phyloP scores from a whole-genome alignment of 768 basidiomycete genomes.

The Boletus coccyginus region DNA sequence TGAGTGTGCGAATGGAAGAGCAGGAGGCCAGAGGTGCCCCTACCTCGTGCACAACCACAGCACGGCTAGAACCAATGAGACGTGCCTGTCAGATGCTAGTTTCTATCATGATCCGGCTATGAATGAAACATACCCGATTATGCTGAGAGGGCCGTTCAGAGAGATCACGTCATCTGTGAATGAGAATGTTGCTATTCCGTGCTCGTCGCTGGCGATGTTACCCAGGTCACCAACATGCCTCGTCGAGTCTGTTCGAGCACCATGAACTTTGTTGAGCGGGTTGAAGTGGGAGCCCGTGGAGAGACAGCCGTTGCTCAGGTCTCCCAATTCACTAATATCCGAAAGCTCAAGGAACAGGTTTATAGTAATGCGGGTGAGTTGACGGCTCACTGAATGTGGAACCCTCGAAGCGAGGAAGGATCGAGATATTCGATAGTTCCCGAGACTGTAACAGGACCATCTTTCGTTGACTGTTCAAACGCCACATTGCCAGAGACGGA shows the following conservation, averaged over 20 bases:
- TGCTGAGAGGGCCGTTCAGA: slow-evolving; percentile 63
- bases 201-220: slow-evolving; percentile 61
- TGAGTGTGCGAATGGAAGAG: slow-evolving; percentile 8
- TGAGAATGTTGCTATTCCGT: slow-evolving; percentile 55
- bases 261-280: slow-evolving; percentile 63
- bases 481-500: slow-evolving; percentile 60
- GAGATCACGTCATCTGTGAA: slow-evolving; percentile 61
- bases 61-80: slow-evolving; percentile 42
- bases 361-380: background rate
- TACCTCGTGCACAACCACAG: slow-evolving; percentile 74
- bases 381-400: slow-evolving; percentile 73
- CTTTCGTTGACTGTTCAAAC: slow-evolving; percentile 54
- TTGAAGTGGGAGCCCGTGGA: slow-evolving; percentile 80
- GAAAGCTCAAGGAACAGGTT: slow-evolving; percentile 21
- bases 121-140: slow-evolving; percentile 56
- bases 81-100: slow-evolving; percentile 1
- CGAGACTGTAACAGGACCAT: slow-evolving; percentile 55
- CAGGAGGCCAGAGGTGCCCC: slow-evolving; percentile 10
- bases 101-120: background rate
- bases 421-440: slow-evolving; percentile 63
- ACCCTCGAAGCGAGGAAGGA: slow-evolving; percentile 59
- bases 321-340: slow-evolving; percentile 44
- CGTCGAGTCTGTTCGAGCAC: slow-evolving; percentile 49
- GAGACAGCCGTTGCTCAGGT: slow-evolving; percentile 60
- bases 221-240: slow-evolving; percentile 79